Evolutionary conservation across 148 eudicot genomes (phyloP).

Genomic region (Dysphania ambrosioides): DNA sequence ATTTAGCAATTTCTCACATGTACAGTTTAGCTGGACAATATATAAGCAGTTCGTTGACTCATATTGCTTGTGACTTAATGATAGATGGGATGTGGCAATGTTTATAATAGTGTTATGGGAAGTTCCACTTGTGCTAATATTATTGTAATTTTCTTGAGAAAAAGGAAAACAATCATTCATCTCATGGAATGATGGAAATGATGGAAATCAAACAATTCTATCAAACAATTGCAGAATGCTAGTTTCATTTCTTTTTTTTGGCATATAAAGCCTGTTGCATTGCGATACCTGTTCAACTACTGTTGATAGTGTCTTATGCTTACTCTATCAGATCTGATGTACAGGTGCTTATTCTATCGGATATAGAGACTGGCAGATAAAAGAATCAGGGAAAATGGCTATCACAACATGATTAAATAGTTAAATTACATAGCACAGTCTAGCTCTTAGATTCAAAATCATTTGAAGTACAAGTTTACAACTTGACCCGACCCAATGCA

Average conservation of each 20-base stretch:
- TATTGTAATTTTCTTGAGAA: conserved; percentile 20
- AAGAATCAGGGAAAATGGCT: not conserved
- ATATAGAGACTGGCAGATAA: not conserved
- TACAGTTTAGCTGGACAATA: conserved; percentile 29
- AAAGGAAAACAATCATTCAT: conserved; percentile 9
- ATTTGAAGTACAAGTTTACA: too few relatives aligned
- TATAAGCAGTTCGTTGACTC: conserved; percentile 36
- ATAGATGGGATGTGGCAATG: not conserved
- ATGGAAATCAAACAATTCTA: too few relatives aligned
- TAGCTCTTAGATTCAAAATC: too few relatives aligned
- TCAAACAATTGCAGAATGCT: conserved; percentile 14
- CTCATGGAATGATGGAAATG: too few relatives aligned
- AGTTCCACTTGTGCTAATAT: conserved; percentile 26
- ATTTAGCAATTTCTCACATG: not conserved
- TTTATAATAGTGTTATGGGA: conserved; percentile 4
- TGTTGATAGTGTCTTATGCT: not conserved
- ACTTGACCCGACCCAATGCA: too few relatives aligned
- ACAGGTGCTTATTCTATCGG: not conserved
- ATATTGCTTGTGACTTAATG: conserved; percentile 19
- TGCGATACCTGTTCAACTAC: conserved; percentile 3
- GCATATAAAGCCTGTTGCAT: conserved; percentile 11
- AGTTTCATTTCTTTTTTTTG: conserved; percentile 8
- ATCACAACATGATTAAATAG: not conserved
- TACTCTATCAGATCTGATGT: too few relatives aligned
- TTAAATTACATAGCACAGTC: not conserved